phyloP scores from a whole-genome alignment of 108 stramenopile species.

The Fragilaria crotonensis region DNA sequence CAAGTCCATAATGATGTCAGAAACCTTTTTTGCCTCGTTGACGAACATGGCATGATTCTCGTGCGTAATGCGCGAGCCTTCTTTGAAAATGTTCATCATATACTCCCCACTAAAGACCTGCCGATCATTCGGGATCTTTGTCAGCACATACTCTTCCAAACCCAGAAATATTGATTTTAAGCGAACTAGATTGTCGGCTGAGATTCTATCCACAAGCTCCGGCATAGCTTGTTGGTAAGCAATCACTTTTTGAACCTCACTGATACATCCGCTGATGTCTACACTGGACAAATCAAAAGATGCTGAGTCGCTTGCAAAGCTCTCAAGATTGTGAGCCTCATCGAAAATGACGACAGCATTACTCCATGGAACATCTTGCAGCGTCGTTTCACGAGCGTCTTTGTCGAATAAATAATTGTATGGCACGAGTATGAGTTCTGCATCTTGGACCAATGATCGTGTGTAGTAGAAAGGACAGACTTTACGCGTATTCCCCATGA shows the following conservation, averaged over 20 bases:
- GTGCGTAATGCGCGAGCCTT: conserved; percentile 67
- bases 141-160: conserved; percentile 69
- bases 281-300: conserved; percentile 83
- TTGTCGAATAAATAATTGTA: conserved; percentile 99
- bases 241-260: conserved; percentile 52
- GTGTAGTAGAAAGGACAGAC: conserved; percentile 95
- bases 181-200: conserved; percentile 54
- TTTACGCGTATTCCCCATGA: conserved; percentile 60
- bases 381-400: conserved; percentile 59
- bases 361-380: conserved; percentile 72
- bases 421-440: conserved; percentile 93
- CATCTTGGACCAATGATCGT: conserved; percentile 55
- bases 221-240: conserved; percentile 32
- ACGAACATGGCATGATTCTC: conserved; percentile 58
- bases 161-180: conserved; percentile 72
- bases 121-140: conserved; percentile 18
- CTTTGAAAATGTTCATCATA: conserved; percentile 72
- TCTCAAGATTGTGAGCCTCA: conserved; percentile 99
- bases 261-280: conserved; percentile 79
- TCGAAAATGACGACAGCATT: conserved; percentile 94
- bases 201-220: conserved; percentile 23
- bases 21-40: conserved; percentile 48
- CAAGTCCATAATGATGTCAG: conserved; percentile 67
- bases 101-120: conserved; percentile 66
- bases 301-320: conserved; percentile 88